A percentile compares a stretch with the other conserved stretches of the same genome.
Conservation (phyloP, 2,329 filamentous ascomycete species). For the Aspergillus sp. region DNA sequence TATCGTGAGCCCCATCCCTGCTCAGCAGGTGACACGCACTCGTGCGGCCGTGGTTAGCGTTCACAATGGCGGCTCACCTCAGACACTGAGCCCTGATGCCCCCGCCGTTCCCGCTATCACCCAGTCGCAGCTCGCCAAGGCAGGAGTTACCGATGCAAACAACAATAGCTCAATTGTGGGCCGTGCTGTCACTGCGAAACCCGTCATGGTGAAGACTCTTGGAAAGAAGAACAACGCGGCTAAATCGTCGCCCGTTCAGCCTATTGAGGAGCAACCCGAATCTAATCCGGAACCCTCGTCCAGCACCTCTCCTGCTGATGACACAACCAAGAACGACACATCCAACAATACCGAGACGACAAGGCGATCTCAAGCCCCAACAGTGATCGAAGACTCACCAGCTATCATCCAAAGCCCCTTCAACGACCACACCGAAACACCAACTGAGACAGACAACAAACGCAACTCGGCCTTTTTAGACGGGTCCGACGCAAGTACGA, state of each 20-base stretch:
- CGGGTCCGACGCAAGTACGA: slow-evolving; percentile 31
- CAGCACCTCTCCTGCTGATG: slow-evolving; percentile 29
- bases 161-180: slow-evolving; percentile 46
- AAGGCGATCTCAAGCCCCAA: slow-evolving; percentile 23
- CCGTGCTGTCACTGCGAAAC: slow-evolving; percentile 43
- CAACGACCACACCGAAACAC: slow-evolving; percentile 27
- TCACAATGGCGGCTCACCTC: slow-evolving; percentile 60
- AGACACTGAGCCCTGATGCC: slow-evolving; percentile 38
- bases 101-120: slow-evolving; percentile 75
- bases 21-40: slow-evolving; percentile 81
- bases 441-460: slow-evolving; percentile 19
- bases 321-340: slow-evolving; percentile 7
- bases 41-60: slow-evolving; percentile 94
- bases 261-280: slow-evolving; percentile 21
- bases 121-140: slow-evolving; percentile 41
- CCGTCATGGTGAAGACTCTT: slow-evolving; percentile 45
- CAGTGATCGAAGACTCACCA: slow-evolving; percentile 31
- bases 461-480: slow-evolving; percentile 22
- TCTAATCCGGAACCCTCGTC: slow-evolving; percentile 10
- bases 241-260: slow-evolving; percentile 15
- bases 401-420: slow-evolving; percentile 29
- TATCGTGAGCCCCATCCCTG: slow-evolving; percentile 73
- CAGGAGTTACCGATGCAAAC: slow-evolving; percentile 32
- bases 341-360: slow-evolving; percentile 21
- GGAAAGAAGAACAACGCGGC: slow-evolving; percentile 29